A percentile compares a stretch with the other conserved stretches of the same genome.
Conservation (phyloP, 2,329 filamentous ascomycete genomes). For the Trichoderma guizhouense region DNA sequence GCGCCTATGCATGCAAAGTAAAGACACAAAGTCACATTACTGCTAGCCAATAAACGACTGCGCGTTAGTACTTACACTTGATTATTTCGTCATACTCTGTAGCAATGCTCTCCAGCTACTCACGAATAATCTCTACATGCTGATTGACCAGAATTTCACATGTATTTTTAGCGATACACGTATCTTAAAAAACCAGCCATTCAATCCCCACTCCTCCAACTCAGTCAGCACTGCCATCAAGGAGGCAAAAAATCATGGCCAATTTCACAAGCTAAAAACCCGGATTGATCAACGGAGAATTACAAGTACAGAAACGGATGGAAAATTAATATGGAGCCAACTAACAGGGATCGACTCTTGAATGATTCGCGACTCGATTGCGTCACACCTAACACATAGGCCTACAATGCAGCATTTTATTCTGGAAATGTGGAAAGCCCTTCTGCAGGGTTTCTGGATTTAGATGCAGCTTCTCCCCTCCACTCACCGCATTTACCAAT, state of each 20-base stretch:
- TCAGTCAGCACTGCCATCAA: not conserved
- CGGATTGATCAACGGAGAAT: not conserved
- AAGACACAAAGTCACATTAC: not conserved
- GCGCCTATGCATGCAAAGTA: too few relatives aligned
- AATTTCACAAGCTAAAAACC: not conserved
- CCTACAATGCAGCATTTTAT: not conserved
- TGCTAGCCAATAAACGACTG: not conserved
- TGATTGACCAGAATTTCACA: not conserved
- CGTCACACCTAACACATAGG: not conserved
- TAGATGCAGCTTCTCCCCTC: not conserved
- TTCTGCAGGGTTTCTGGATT: not conserved
- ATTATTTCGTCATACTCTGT: not conserved
- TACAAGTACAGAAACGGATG: not conserved
- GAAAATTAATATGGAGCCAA: not conserved
- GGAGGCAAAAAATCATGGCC: not conserved
- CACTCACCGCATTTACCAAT: conserved; percentile 4
- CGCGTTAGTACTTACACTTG: not conserved
- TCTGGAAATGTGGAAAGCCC: not conserved
- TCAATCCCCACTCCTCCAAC: not conserved
- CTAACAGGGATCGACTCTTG: not conserved
- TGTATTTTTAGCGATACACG: not conserved
- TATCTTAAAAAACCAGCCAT: not conserved
- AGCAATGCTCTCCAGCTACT: not conserved
- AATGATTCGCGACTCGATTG: conserved; percentile 9
- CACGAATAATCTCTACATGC: not conserved